Evolutionary conservation across 1,139 yeast genomes (phyloP).

Genomic region (Pichia sp.): DNA sequence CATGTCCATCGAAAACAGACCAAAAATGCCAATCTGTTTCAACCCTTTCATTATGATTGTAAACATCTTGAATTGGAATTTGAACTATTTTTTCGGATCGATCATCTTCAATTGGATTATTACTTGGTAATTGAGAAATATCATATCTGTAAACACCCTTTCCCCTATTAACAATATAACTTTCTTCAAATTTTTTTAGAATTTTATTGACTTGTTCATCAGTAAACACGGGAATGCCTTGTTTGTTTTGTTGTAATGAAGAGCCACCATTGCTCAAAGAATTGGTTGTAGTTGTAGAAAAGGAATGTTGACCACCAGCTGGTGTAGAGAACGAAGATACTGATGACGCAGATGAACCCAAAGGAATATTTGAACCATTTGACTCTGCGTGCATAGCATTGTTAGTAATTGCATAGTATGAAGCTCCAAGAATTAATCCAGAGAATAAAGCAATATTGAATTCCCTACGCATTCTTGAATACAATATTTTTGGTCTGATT

Average conservation of each 20-base stretch:
- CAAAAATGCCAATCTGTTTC: constrained; percentile 89
- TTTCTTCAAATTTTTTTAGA: constrained; percentile 71
- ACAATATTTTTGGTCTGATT: constrained; percentile 10
- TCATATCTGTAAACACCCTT: constrained; percentile 93
- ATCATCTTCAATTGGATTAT: constrained; percentile 93
- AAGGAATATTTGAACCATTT: constrained; percentile 17
- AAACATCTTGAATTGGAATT: constrained; percentile 57
- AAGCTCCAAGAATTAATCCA: constrained; percentile 32
- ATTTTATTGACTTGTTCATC: constrained; percentile 71
- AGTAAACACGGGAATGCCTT: constrained; percentile 39
- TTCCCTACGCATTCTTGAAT: constrained; percentile 26
- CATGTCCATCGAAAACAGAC: constrained; percentile 96
- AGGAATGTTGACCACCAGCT: constrained; percentile 29
- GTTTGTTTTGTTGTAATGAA: constrained; percentile 36
- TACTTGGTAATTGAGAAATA: constrained; percentile 82
- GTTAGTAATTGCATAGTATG: constrained; percentile 31
- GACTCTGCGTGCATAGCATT: constrained; percentile 29
- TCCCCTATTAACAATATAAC: constrained; percentile 73
- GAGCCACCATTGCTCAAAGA: constrained; percentile 37
- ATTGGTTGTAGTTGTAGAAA: constrained; percentile 36
- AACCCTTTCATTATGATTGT: constrained; percentile 45
- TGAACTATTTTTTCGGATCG: constrained; percentile 82
- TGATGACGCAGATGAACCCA: background rate
- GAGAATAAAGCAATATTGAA: constrained; percentile 31
- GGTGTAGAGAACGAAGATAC: background rate